phyloP scores from a whole-genome alignment of 148 eudicot genomes.

The Persicaria maculosa region DNA sequence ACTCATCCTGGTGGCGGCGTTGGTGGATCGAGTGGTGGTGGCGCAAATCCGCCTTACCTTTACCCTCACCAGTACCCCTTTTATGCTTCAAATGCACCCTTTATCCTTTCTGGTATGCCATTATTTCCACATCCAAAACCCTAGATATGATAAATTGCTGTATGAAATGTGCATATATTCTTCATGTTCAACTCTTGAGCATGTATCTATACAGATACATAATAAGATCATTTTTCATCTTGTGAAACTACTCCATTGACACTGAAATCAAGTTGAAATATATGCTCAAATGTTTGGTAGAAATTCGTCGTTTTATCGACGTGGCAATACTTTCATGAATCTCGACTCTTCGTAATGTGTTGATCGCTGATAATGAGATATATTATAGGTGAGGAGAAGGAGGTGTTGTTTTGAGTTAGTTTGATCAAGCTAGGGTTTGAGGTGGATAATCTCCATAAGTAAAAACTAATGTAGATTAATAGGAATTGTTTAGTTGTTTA shows the following conservation, averaged over 20 bases:
- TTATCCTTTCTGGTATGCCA: slow-evolving; percentile 44
- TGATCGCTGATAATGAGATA: no score
- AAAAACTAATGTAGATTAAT: background rate
- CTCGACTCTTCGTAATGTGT: no score
- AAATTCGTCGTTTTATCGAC: background rate
- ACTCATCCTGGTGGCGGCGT: slow-evolving; percentile 13
- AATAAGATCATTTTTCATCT: slow-evolving; percentile 7
- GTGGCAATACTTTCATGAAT: no score
- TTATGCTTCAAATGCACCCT: slow-evolving; percentile 34
- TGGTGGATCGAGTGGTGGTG: slow-evolving; percentile 20
- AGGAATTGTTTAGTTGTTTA: background rate
- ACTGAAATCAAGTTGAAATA: background rate
- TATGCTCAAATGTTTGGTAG: background rate
- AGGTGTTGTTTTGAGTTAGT: background rate
- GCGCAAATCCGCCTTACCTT: slow-evolving; percentile 25
- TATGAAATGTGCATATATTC: no score
- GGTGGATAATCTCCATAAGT: background rate
- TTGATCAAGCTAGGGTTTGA: background rate
- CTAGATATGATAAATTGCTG: background rate
- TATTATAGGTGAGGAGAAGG: no score
- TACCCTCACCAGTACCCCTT: slow-evolving; percentile 23
- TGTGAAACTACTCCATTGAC: slow-evolving; percentile 4
- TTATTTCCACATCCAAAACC: slow-evolving; percentile 57
- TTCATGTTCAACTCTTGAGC: no score
- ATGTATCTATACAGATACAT: background rate